A percentile compares a stretch with the other conserved stretches of the same genome.
Conservation (phyloP, 208 protist species). For the Acanthamoeba divionensis region DNA sequence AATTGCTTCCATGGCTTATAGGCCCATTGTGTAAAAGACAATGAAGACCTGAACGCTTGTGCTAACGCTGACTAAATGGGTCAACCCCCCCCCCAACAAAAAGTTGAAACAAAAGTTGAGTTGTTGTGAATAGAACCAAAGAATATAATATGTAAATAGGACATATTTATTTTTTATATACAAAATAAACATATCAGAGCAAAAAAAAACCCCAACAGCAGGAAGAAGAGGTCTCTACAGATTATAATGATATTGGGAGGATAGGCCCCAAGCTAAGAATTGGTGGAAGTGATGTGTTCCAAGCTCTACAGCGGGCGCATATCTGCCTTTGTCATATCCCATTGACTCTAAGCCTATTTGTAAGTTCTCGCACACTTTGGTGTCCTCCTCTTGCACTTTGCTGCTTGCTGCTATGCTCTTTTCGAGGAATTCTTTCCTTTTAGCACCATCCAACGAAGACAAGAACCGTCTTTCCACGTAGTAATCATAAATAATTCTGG, state of each 20-base stretch:
- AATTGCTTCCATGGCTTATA: slow-evolving; percentile 58
- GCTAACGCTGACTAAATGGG: too few species aligned
- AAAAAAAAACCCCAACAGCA: too few species aligned
- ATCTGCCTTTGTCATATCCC: slow-evolving; percentile 31
- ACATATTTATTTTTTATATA: too few species aligned
- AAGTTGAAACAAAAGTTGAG: too few species aligned
- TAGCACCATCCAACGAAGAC: not conserved
- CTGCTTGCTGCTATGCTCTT: not conserved
- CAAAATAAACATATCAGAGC: too few species aligned
- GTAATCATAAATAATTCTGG: not conserved
- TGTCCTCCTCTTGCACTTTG: slow-evolving; percentile 40
- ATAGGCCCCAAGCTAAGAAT: not conserved
- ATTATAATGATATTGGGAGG: too few species aligned
- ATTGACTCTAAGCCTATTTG: slow-evolving; percentile 43
- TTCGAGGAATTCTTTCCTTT: not conserved
- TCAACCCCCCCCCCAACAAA: too few species aligned
- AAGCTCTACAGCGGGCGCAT: not conserved
- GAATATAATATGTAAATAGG: too few species aligned
- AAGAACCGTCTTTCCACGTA: not conserved
- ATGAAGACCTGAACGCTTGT: too few species aligned
- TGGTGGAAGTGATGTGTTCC: slow-evolving; percentile 18
- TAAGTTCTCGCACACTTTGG: slow-evolving; percentile 3
- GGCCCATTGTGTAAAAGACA: too few species aligned
- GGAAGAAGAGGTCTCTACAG: too few species aligned
- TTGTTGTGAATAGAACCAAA: too few species aligned